Evolutionary conservation across 192 early-diverging fungal genomes (phyloP).

Genomic region (Coemansia sp.): DNA sequence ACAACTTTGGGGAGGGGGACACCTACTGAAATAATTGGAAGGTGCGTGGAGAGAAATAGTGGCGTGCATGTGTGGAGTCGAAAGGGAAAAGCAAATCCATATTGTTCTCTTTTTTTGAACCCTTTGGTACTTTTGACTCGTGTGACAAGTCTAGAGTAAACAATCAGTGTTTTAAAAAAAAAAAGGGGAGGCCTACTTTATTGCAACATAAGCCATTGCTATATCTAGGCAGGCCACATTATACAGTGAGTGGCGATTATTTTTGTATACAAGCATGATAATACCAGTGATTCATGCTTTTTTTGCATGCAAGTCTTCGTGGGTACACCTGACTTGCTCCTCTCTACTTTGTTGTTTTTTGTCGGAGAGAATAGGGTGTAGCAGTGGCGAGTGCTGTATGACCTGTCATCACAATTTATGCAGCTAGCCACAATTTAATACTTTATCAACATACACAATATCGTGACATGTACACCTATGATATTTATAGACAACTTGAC

Average conservation of each 20-base stretch:
- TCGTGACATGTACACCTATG: not conserved
- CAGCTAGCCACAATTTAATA: not conserved
- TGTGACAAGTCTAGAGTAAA: not conserved
- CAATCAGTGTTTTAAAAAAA: not conserved
- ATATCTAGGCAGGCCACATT: not conserved
- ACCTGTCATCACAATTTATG: not conserved
- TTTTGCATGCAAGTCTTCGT: too few relatives aligned
- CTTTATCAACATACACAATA: not conserved
- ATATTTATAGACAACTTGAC: not conserved
- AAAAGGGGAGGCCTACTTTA: not conserved
- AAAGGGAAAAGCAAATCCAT: not conserved
- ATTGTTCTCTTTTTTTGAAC: not conserved
- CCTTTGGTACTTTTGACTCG: not conserved
- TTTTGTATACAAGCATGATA: too few relatives aligned
- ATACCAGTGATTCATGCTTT: not conserved
- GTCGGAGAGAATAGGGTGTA: not conserved
- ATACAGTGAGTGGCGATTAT: too few relatives aligned
- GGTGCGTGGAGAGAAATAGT: not conserved
- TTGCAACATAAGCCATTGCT: not conserved
- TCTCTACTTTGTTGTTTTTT: not conserved
- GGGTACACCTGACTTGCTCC: too few relatives aligned
- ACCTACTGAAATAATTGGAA: not conserved
- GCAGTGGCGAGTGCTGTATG: not conserved
- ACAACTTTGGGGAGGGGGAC: not conserved
- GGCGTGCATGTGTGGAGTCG: slow-evolving; percentile 9